Evolutionary conservation across 2,329 filamentous ascomycete genomes (phyloP).

Genomic region (Fusarium cicatricum): DNA sequence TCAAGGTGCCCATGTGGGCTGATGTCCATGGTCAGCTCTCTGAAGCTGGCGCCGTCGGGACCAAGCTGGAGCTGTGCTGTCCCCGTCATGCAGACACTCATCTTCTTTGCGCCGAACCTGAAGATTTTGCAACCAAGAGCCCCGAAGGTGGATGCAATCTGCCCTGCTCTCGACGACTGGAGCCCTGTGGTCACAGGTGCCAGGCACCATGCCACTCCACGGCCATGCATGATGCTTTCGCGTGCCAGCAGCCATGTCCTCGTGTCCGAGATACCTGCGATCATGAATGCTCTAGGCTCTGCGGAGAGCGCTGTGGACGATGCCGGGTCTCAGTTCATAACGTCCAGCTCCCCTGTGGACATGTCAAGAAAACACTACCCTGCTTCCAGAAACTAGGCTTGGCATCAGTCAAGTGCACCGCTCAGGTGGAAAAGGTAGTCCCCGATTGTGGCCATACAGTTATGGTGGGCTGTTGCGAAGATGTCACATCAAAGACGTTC

Average conservation of each 20-base stretch:
- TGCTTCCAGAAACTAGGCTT: constrained; percentile 12
- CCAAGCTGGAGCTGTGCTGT: constrained; percentile 62
- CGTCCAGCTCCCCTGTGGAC: constrained; percentile 31
- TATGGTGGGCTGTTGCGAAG: constrained; percentile 4
- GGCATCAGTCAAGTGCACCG: neutral
- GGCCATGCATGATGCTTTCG: constrained; percentile 54
- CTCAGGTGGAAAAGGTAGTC: constrained; percentile 4
- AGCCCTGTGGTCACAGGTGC: constrained; percentile 56
- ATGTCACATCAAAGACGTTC: constrained; percentile 11
- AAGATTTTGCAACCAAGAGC: constrained; percentile 62
- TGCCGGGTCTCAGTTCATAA: constrained; percentile 16
- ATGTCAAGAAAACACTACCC: constrained; percentile 2
- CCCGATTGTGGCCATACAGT: constrained; percentile 12
- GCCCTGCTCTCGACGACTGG: constrained; percentile 56
- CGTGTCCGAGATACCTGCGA: constrained; percentile 51
- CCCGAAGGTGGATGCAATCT: constrained; percentile 69
- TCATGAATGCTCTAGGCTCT: constrained; percentile 53
- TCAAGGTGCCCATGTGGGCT: constrained; percentile 63
- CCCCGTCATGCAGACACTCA: constrained; percentile 62
- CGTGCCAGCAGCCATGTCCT: constrained; percentile 54
- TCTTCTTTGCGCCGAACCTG: constrained; percentile 59
- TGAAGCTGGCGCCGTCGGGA: constrained; percentile 54
- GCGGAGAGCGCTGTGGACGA: constrained; percentile 51
- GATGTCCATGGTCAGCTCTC: constrained; percentile 18
- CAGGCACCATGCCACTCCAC: constrained; percentile 55